A percentile compares a stretch with the other conserved stretches of the same genome.
Conservation (phyloP, 2,329 filamentous ascomycete species). For the Lachnellula occidentalis region DNA sequence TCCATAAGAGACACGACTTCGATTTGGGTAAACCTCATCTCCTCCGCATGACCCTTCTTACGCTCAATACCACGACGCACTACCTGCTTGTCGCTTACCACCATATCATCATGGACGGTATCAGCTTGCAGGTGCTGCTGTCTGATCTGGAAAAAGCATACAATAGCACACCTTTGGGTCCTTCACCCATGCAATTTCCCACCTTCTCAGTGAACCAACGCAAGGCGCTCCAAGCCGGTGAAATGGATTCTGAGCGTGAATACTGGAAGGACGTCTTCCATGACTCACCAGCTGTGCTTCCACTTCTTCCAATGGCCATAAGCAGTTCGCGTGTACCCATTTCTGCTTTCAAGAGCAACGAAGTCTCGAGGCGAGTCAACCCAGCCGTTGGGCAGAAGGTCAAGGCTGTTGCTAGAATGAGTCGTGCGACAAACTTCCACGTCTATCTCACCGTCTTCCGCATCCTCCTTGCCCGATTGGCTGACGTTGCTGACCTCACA, state of each 20-base stretch:
- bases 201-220: constrained; percentile 33
- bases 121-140: constrained; percentile 39
- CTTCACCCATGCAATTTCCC: constrained; percentile 30
- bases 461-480: constrained; percentile 33
- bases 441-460: constrained; percentile 39
- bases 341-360: constrained; percentile 16
- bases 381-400: constrained; percentile 15
- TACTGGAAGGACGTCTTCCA: constrained; percentile 33
- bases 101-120: constrained; percentile 47
- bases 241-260: constrained; percentile 27
- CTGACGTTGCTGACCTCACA: constrained; percentile 35
- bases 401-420: background rate
- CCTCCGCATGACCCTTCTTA: constrained; percentile 32
- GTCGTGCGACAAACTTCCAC: constrained; percentile 33
- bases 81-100: constrained; percentile 41
- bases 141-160: constrained; percentile 41
- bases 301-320: constrained; percentile 32
- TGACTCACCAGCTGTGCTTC: constrained; percentile 25
- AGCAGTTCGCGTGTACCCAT: constrained; percentile 17
- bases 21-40: constrained; percentile 32
- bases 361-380: constrained; percentile 17
- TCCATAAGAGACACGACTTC: constrained; percentile 30
- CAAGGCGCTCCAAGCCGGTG: constrained; percentile 25
- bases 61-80: constrained; percentile 30
- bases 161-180: constrained; percentile 16